Conservation (phyloP, 495 filamentous ascomycete species). For the Aspergillus campestris region DNA sequence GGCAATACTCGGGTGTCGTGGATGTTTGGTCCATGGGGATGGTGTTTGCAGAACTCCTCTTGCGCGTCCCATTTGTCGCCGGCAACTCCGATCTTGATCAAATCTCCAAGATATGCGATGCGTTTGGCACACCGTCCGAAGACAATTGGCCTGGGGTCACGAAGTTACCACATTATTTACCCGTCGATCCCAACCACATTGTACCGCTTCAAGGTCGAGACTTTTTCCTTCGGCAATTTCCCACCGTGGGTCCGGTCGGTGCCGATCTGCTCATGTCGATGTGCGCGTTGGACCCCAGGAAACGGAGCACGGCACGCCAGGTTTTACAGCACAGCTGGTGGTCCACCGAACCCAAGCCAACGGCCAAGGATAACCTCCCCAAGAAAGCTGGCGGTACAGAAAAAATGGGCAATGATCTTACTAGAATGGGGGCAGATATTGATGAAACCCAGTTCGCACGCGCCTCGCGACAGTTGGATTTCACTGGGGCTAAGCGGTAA, state of each 20-base stretch:
- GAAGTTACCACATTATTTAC: conserved; percentile 65
- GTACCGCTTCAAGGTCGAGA: conserved; percentile 57
- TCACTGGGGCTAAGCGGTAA: conserved; percentile 29
- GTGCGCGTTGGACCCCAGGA: conserved; percentile 75
- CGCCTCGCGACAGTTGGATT: conserved; percentile 84
- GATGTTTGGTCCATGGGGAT: conserved; percentile 94
- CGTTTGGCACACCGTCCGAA: conserved; percentile 86
- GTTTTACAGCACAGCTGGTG: conserved; percentile 84
- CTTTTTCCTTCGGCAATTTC: conserved; percentile 63
- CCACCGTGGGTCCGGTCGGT: conserved; percentile 67
- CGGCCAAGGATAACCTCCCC: conserved; percentile 74
- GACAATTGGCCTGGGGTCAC: conserved; percentile 93
- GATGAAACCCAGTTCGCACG: conserved; percentile 57
- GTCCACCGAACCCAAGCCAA: conserved; percentile 72
- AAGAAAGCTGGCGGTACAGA: conserved; percentile 55
- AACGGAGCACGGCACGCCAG: conserved; percentile 64
- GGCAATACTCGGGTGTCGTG: conserved; percentile 81
- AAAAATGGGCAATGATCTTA: conserved; percentile 79
- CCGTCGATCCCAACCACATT: conserved; percentile 40
- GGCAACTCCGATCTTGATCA: conserved; percentile 76
- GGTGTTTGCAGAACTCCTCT: conserved; percentile 85
- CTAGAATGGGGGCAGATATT: conserved; percentile 65
- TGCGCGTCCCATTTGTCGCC: conserved; percentile 70
- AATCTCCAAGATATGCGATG: conserved; percentile 69
- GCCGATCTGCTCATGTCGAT: conserved; percentile 83